Evolutionary conservation across 2,329 filamentous ascomycete genomes (phyloP).

Genomic region (Paecilomyces formosus): DNA sequence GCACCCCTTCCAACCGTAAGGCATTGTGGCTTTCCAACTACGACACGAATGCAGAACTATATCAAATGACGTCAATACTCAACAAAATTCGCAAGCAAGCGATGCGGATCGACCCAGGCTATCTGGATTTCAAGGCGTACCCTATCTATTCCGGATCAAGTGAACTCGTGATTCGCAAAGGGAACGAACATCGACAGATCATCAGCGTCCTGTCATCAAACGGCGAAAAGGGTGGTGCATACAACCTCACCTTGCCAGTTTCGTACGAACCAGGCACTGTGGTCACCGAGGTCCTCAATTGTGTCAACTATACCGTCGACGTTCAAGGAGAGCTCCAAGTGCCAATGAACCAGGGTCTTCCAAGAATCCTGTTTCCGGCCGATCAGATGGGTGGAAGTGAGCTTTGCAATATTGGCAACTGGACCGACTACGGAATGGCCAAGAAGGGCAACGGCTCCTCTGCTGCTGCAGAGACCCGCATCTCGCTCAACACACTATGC

Average conservation of each 20-base stretch:
- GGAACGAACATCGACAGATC: slow-evolving; percentile 23
- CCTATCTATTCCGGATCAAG: slow-evolving; percentile 33
- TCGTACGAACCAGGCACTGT: slow-evolving; percentile 21
- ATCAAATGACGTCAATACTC: slow-evolving; percentile 35
- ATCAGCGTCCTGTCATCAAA: slow-evolving; percentile 33
- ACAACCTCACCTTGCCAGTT: slow-evolving; percentile 41
- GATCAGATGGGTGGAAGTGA: slow-evolving; percentile 10
- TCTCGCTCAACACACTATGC: not conserved
- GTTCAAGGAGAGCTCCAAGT: slow-evolving; percentile 7
- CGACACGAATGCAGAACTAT: slow-evolving; percentile 36
- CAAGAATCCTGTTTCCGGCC: slow-evolving; percentile 11
- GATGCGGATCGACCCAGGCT: slow-evolving; percentile 21
- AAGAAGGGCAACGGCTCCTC: not conserved
- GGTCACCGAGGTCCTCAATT: slow-evolving; percentile 32
- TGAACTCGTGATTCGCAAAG: slow-evolving; percentile 35
- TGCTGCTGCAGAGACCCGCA: not conserved
- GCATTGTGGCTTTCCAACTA: slow-evolving; percentile 49
- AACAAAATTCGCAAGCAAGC: slow-evolving; percentile 41
- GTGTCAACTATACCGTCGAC: slow-evolving; percentile 14
- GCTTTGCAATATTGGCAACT: slow-evolving; percentile 7
- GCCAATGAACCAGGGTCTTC: slow-evolving; percentile 9
- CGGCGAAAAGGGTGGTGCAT: slow-evolving; percentile 27
- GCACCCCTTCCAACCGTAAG: slow-evolving; percentile 45
- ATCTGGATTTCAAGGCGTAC: slow-evolving; percentile 28
- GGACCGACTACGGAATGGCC: not conserved